These are phyloP conservation scores for Raddia guianensis DNA, from an alignment of 176 grass and related monocot genomes.

Conservation along the genomic window DNA sequence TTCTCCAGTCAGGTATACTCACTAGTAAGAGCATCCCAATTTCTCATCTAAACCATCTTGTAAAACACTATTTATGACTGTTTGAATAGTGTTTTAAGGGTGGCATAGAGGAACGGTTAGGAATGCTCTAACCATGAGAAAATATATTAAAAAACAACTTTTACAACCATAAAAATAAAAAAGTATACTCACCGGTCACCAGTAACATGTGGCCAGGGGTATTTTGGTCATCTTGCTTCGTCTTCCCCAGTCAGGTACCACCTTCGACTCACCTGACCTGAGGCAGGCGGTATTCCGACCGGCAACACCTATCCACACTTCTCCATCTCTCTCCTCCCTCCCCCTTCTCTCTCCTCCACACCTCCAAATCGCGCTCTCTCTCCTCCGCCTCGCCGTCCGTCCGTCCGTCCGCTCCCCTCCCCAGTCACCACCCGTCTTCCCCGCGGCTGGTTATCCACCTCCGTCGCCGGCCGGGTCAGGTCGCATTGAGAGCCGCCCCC, in stretches of 20 bases:
- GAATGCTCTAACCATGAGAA: no score
- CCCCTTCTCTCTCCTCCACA: not conserved
- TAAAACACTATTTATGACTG: no score
- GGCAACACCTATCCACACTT: conserved; percentile 31
- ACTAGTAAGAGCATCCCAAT: no score
- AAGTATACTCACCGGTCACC: not conserved
- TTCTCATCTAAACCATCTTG: no score
- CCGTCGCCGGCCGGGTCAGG: not conserved
- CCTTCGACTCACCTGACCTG: conserved; percentile 32
- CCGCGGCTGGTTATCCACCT: conserved; percentile 20
- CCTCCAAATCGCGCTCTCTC: not conserved
- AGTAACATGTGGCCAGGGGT: not conserved
- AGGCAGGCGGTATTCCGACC: conserved; percentile 75
- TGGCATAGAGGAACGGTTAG: no score
- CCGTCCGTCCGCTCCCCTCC: conserved; percentile 1
- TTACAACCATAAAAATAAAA: no score
- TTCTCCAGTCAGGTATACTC: not conserved
- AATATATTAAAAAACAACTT: no score
- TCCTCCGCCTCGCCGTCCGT: not conserved
- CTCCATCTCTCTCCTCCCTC: not conserved
- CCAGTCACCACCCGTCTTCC: conserved; percentile 9
- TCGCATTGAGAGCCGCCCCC: conserved; percentile 3
- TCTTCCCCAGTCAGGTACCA: not conserved
- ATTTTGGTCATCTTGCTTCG: conserved; percentile 30
- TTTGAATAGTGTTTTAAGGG: no score